Conservation (phyloP, 192 early-diverging fungal genomes). For the Podila horticola region DNA sequence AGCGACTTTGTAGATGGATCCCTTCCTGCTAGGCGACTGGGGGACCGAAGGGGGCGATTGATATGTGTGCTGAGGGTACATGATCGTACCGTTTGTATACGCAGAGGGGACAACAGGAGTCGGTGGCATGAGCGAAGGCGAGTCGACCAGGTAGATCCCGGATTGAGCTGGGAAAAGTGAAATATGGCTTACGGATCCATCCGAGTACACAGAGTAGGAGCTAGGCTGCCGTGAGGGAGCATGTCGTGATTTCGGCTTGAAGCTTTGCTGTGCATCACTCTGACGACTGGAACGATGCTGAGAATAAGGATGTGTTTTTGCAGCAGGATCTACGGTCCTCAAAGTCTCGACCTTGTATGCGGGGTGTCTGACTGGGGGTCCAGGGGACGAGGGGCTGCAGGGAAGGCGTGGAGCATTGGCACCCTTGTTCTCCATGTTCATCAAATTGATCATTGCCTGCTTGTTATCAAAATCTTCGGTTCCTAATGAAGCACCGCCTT, state of each 20-base stretch:
- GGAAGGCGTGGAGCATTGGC: not conserved
- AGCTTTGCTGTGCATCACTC: not conserved
- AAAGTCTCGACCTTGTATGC: too few species aligned
- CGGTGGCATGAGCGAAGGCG: constrained; percentile 20
- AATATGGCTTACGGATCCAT: not conserved
- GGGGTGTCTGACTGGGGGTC: too few species aligned
- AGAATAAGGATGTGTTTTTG: too few species aligned
- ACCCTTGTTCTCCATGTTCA: constrained; percentile 16
- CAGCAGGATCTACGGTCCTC: too few species aligned
- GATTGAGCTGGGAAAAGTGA: constrained; percentile 28
- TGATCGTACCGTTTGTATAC: not conserved
- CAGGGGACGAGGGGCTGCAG: not conserved
- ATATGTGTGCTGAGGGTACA: not conserved
- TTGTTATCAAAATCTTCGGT: constrained; percentile 10
- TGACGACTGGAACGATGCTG: too few species aligned
- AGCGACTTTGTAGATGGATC: constrained; percentile 11
- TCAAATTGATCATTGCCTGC: constrained; percentile 9
- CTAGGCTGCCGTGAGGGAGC: constrained; percentile 2
- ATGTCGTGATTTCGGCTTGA: not conserved
- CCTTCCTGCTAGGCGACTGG: not conserved
- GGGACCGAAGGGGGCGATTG: not conserved
- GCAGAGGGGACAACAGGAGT: constrained; percentile 31
- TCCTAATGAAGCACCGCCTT: not conserved
- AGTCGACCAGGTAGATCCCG: constrained; percentile 17
- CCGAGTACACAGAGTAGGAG: constrained; percentile 8